Evolutionary conservation across 768 basidiomycete species (phyloP), one percentile per base, ranked within the genome.

Genomic region (Podaxis sp.): DNA sequence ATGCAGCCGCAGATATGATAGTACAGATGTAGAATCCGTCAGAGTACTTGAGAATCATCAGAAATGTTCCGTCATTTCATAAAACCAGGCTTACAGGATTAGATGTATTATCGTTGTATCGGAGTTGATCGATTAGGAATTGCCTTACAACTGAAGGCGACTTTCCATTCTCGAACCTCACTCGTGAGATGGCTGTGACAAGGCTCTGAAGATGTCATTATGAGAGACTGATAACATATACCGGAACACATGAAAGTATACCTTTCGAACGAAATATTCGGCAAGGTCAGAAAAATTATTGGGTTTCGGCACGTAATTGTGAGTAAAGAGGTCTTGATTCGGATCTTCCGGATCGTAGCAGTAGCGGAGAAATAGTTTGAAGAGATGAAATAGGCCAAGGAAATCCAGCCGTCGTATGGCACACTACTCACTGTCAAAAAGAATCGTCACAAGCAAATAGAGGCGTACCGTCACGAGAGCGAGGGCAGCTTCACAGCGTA

Each of bases 231-330:
- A 58, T 27, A 38, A 38, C 55, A 9, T 33, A 59, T 43, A 7
- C 60, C 47, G 40, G 25, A 27, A 2, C 49, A 40, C 15, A 57
- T 64, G 51, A 27, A 19, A 46, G 70, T 81, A 58, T 63, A 92
- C 96, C 85, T 96, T 96, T 66, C 93, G 90, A 27, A 98, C 91
- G 68, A 97, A 96, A 72, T 98, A 98, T 67, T 97, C 93, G 0
- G 94, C 76, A 33, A 97, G 77, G 67, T 97, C 93, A 60, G 88
- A 85, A 73, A 98, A 98, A 68, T 97, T 90, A 70, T 98, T 98
- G 15, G 96, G 93, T 67, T 92, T 89, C 1, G 96, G 96, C n/a
- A 96, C 91, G 72, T 92, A 95, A 43, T 86, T 90, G 71, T 94
- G 91, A 6, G 80, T 80, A 73, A 96, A 96, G 5, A 95, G 79